Base-by-base conservation (phyloP, 768 basidiomycete genomes). In the Xanthoconium purpureum region DNA sequence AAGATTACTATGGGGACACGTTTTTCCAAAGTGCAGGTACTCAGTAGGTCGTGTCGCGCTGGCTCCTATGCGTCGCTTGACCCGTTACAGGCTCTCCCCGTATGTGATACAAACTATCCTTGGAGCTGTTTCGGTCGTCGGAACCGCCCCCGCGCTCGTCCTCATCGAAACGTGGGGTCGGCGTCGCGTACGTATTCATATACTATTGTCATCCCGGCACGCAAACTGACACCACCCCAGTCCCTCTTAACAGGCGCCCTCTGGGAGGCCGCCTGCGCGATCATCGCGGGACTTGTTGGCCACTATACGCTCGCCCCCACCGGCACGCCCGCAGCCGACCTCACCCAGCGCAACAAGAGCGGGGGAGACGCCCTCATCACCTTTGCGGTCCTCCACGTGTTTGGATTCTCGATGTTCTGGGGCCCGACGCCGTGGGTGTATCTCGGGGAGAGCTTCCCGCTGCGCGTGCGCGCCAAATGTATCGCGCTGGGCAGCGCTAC, bases 371-470 rank as follows among this genome's bases (percentile, higher is more conserved):
- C 70, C 78, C 5, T 90, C 36, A 88, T 91, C 57, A 83, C 88
- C 0, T 89, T 90, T 63, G 89, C 87, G 0, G 81, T 90, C 18
- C 68, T 89, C 18, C 88, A 91, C 53, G 84, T 91, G 30, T 82
- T 84, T 63, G 81, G 80, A 9, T 91, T 80, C 70, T 80, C 82
- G 3, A 78, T 87, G 59, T 88, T 88, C 75, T 91, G 88, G 87
- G 88, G 87, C 5, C 84, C 87, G 10, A 84, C 82, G 37, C 86
- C 85, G 63, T 84, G 82, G 84, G 87, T 88, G 8, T 88, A 87
- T 62, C 79, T 88, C n/a, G 86, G 87, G 44, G 88, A 91, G 74
- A 84, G 83, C 24, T 91, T 91, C 80, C 89, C 88, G 14, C 78
- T 90, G 28, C 85, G 88, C 47, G 85, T 91, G 28, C 81, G 88